Base-by-base conservation (phyloP, 371 early-diverging fungal species). In the Mortierella sp. region DNA sequence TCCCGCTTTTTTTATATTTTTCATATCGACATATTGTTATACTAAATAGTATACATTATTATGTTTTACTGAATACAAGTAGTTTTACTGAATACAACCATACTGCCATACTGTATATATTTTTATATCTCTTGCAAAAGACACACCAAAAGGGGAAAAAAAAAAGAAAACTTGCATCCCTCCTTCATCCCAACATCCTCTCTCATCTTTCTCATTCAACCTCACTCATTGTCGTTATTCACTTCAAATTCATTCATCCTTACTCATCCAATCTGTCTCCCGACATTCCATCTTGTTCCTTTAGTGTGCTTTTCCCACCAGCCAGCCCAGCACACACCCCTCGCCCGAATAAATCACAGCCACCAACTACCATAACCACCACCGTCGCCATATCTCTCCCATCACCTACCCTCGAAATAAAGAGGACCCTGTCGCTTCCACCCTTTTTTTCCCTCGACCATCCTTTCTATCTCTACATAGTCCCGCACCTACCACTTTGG, bases 1-100 rank as follows among this genome's bases (percentile, higher is more conserved):
- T 58, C 58, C 33, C 48, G 47, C 36, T 2, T 58, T 67, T 9
- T 47, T 11, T n/a, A 19, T 59, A 22, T 43, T 8, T 67, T 60
- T 47, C 38, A 36, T 32, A 36, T 38, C 13, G 11, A 16, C 4
- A 19, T 47, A 47, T 4, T 47, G 11, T 4, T 4, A 19, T 19
- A 47, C 47, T 3, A 4, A 16, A 47, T 47, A 16, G 11, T 47
- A 16, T 9, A 47, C 16, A 13, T 45, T 16, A 45, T 45, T 45
- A 45, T 45, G 16, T 45, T 13, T 45, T 45, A 45, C 16, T 16
- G 45, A 28, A 28, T 28, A 28, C 28, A 28, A 28, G 28, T 2
- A 28, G 28, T 28, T 28, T 28, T 28, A 28, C 28, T 28, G 28
- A 28, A 28, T 28, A 28, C 28, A 28, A 28, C 28, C 28, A 28